Evolutionary conservation across 768 basidiomycete genomes (phyloP), one percentile per base, ranked within the genome.

Genomic region (Nidularia pulvinata): DNA sequence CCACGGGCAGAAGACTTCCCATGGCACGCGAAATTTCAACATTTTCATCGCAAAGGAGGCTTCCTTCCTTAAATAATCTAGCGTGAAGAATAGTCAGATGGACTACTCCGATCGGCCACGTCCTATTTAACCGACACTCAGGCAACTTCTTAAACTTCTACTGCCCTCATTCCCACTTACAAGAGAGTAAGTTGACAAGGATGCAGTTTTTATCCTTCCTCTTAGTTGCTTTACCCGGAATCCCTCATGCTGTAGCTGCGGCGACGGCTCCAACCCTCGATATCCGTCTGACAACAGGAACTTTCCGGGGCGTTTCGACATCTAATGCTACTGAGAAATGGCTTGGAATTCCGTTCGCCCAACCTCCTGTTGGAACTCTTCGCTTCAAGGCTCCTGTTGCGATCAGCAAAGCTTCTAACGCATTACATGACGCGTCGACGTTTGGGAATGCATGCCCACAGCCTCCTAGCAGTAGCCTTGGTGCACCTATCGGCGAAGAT

Each of bases 401-500:
- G 2, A 72, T 83, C 52, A 65, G 66, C 14, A 59, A 57, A 32
- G 55, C 64, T 1, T 65, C 68, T 0, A 58, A 50, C 9, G 68
- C 53, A 0, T 54, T 81, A 1, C 64, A 70, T 35, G 61, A 78
- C 53, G 81, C 85, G 10, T 73, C 75, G 10, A 50, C 60, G 6
- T 85, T 85, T 54, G 81, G 82, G 0, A 71, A 81, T 55, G 81
- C 80, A 1, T 86, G 83, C 60, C 81, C 81, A 19, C 84, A 84
- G 53, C 72, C 73, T 7, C 62, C 71, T 7, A 59, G 55, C 7
- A 34, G 57, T 3, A 59, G 48, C 25, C 62, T 80, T 0, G 78
- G 77, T 13, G 82, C 78, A 10, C 69, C 74, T 2, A 67, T 76
- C 7, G 69, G 68, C 6, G 84, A 86, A 61, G 77, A 84, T 52